Conservation (phyloP, 441 rosid genomes). For the Sinapis alba region DNA sequence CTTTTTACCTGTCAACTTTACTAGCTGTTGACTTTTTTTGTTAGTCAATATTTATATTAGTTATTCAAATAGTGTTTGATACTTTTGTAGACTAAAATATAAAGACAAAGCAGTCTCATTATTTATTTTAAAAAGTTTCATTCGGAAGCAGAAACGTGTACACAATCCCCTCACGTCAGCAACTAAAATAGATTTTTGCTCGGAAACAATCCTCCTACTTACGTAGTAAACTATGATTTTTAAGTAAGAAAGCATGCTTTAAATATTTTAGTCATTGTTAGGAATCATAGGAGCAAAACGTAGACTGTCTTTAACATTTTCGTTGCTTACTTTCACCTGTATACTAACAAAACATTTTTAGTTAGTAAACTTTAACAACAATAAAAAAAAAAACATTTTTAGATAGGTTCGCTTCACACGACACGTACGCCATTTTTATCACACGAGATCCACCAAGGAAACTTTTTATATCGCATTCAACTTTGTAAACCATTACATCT, state of each 20-base stretch:
- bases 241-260: not conserved
- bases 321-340: not conserved
- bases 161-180: slow-evolving; percentile 3
- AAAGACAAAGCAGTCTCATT: not conserved
- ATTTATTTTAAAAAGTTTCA: not conserved
- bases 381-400: not conserved
- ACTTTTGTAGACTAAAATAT: not conserved
- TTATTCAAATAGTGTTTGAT: slow-evolving; percentile 7
- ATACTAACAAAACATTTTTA: not conserved
- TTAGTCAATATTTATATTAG: slow-evolving; percentile 14
- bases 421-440: slow-evolving; percentile 16
- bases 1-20: slow-evolving; percentile 31
- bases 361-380: not conserved
- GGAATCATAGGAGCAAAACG: slow-evolving; percentile 8
- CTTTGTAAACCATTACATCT: not conserved
- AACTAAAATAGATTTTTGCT: not conserved
- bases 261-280: slow-evolving; percentile 7
- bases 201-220: not conserved
- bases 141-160: slow-evolving; percentile 27
- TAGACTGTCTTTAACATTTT: slow-evolving; percentile 5
- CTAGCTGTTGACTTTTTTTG: slow-evolving; percentile 31
- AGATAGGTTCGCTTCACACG: slow-evolving; percentile 15
- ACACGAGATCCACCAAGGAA: not conserved
- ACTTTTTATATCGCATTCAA: not conserved
- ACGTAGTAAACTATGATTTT: not conserved